Evolutionary conservation across 78 protist species (phyloP).

Genomic region (Dictyostelium discoideum): dicty_2.7 NC_007090.3:1413501-1414000

Average conservation of each 20-base stretch:
- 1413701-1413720: neutral
- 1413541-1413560: no score
- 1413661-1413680: no score
- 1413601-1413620: no score
- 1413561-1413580: no score
- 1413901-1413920: neutral
- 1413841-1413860: neutral
- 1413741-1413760: neutral
- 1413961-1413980: neutral
- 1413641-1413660: no score
- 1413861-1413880: neutral
- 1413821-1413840: neutral
- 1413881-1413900: neutral
- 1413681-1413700: no score
- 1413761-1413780: neutral
- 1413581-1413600: no score
- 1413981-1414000: neutral
- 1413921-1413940: neutral
- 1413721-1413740: neutral
- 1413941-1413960: neutral
- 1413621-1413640: no score
- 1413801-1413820: no score
- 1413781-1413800: neutral
- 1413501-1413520: no score
- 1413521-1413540: no score